Evolutionary conservation across 2,329 filamentous ascomycete species (phyloP), one percentile per base, ranked within the genome.

Genomic region (Ascocoryne sarcoides): DNA sequence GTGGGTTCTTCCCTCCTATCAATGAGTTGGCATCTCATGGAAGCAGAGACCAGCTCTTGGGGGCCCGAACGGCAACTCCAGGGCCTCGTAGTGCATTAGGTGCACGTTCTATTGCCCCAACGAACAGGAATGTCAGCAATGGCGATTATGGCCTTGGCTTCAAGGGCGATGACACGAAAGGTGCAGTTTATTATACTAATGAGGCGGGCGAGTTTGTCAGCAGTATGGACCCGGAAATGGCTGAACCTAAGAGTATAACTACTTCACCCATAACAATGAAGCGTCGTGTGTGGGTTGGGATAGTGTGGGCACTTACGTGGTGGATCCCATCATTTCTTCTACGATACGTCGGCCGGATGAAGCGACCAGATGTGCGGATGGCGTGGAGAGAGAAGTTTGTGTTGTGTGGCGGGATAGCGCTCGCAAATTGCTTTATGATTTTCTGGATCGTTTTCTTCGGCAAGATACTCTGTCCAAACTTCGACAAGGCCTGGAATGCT

Each of bases 361-460:
- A 94, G 65, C 81, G 92, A 40, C 92, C 89, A 2, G 92, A 98
- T 64, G 87, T 98, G 7, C 84, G 92, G 18, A 84, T 95, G 77
- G 92, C 92, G 0, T 98, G 92, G 23, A 77, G 92, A 62, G 92
- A 98, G 58, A 98, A 98, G 64, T 37, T 98, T 9, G 82, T 92
- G 0, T 68, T 98, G 9, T 79, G 89, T 34, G 68, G 84, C 43
- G 55, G 95, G 38, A 96, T 98, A 52, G 60, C 84, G 20, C 54
- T 98, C 10, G 64, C 94, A 51, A 98, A 98, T 63, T 87, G 60
- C 29, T 58, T 76, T 19, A 76, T 98, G 46, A 71, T 95, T 43
- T 98, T 98, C 66, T 95, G 87, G 75, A 95, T 98, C 53, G 75
- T 95, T 48, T 76, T 66, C 29, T 92, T 98, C 53, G 89, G 90